phyloP scores from a whole-genome alignment of 1,284 basidiomycete genomes.

The Anthracocystis panici-leucophaei region DNA sequence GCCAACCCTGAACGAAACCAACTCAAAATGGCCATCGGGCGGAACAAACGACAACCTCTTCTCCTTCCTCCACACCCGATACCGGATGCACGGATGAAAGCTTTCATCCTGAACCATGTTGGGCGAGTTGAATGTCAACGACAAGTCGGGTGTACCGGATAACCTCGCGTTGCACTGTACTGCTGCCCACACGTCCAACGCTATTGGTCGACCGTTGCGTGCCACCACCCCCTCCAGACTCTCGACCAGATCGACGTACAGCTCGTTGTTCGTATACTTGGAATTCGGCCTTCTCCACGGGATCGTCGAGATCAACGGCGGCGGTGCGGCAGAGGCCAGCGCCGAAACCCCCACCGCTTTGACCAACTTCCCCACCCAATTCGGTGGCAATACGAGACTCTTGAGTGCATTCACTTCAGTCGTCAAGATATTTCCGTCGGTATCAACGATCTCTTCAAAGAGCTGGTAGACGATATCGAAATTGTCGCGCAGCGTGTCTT shows the following conservation, averaged over 20 bases:
- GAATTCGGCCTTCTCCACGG: constrained; percentile 64
- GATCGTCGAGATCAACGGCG: constrained; percentile 58
- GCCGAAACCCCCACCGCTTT: constrained; percentile 57
- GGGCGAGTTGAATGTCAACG: constrained; percentile 68
- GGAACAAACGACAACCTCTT: constrained; percentile 56
- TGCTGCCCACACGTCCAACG: constrained; percentile 47
- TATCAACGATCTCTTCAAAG: constrained; percentile 67
- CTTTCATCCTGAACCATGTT: constrained; percentile 81
- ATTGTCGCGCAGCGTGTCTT: constrained; percentile 62
- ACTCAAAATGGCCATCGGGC: constrained; percentile 59
- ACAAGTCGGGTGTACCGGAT: constrained; percentile 69
- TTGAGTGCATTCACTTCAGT: constrained; percentile 64
- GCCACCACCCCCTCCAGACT: constrained; percentile 49
- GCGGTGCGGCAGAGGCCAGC: constrained; percentile 72
- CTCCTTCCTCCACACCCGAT: constrained; percentile 77
- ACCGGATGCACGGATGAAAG: constrained; percentile 88
- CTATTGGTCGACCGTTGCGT: constrained; percentile 71
- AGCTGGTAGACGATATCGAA: constrained; percentile 67
- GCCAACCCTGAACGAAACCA: constrained; percentile 62
- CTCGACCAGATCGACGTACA: constrained; percentile 64
- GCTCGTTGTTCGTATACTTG: constrained; percentile 63
- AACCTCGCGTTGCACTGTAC: constrained; percentile 57
- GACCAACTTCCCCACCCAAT: constrained; percentile 62
- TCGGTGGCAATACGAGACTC: constrained; percentile 63
- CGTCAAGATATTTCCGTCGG: constrained; percentile 63